Percentiles rank a stretch among this genome's conserved stretches.
Conservation (phyloP, 2,329 filamentous ascomycete species). For the Sphaerostilbella broomeana region DNA sequence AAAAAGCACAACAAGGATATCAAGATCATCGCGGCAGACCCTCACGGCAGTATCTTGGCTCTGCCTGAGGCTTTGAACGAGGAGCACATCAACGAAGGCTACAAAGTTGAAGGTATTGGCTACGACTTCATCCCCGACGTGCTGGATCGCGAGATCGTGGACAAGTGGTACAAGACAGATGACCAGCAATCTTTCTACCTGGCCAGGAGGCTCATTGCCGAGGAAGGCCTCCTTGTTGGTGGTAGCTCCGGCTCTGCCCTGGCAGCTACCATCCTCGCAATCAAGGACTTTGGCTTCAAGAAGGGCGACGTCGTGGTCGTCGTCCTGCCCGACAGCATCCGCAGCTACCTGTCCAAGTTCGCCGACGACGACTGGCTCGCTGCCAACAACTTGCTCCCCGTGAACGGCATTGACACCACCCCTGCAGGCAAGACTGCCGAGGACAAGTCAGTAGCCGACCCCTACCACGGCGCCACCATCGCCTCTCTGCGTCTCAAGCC, state of each 20-base stretch:
- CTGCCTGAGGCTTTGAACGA: slow-evolving; percentile 74
- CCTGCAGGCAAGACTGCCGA: slow-evolving; percentile 29
- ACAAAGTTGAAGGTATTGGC: slow-evolving; percentile 98
- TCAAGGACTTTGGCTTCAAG: slow-evolving; percentile 67
- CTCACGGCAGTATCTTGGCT: slow-evolving; percentile 84
- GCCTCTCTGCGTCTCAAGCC: slow-evolving; percentile 82
- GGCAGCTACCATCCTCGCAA: slow-evolving; percentile 69
- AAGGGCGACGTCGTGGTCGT: slow-evolving; percentile 88
- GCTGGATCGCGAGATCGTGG: slow-evolving; percentile 69
- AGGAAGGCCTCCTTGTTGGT: slow-evolving; percentile 89
- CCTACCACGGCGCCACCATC: slow-evolving; percentile 74
- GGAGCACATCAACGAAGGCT: slow-evolving; percentile 71
- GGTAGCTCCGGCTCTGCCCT: slow-evolving; percentile 92
- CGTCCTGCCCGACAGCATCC: slow-evolving; percentile 88
- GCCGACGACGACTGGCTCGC: slow-evolving; percentile 98
- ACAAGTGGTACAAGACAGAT: slow-evolving; percentile 98
- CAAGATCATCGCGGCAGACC: slow-evolving; percentile 89
- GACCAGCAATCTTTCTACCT: slow-evolving; percentile 86
- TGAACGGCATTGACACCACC: slow-evolving; percentile 44
- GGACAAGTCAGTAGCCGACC: slow-evolving; percentile 47
- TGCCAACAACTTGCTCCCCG: slow-evolving; percentile 84
- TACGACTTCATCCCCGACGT: slow-evolving; percentile 98
- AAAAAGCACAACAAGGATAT: slow-evolving; percentile 79
- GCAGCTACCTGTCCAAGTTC: slow-evolving; percentile 97
- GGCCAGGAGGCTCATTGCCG: slow-evolving; percentile 82